Evolutionary conservation across 164 flowering plant species (phyloP).

Genomic region (Cinnamomum chago): DNA sequence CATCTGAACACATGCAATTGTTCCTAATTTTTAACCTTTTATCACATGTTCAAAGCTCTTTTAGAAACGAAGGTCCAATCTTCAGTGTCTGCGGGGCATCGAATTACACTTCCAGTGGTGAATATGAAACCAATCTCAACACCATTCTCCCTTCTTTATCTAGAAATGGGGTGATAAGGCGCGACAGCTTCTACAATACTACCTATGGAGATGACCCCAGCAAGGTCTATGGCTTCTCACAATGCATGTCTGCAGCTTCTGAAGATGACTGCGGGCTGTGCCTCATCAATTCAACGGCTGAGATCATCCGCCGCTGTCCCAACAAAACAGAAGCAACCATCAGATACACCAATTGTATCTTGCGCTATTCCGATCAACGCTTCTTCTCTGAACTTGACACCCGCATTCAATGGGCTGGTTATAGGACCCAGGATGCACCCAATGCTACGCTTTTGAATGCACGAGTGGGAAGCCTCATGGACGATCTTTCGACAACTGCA

Average conservation of each 20-base stretch:
- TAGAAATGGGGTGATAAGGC: conserved; percentile 10
- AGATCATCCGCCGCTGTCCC: conserved; percentile 18
- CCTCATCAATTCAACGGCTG: conserved; percentile 9
- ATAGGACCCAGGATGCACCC: conserved; percentile 12
- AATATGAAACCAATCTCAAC: conserved; percentile 18
- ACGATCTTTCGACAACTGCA: conserved; percentile 12
- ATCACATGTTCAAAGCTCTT: not conserved
- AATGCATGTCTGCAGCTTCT: conserved; percentile 23
- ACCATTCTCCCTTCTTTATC: conserved; percentile 10
- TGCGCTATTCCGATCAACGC: conserved; percentile 21
- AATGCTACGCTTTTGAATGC: conserved; percentile 11
- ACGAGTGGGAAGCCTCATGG: conserved; percentile 12
- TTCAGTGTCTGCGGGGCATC: not conserved
- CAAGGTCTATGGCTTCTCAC: conserved; percentile 23
- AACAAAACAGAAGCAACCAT: conserved; percentile 17
- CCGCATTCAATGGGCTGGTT: not conserved
- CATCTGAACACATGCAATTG: not conserved
- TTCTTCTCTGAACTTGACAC: conserved; percentile 10
- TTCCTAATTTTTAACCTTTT: not conserved
- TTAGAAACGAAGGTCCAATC: not conserved
- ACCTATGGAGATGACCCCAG: conserved; percentile 15
- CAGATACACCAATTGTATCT: conserved; percentile 28
- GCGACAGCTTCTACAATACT: conserved; percentile 8
- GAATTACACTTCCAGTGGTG: conserved; percentile 7
- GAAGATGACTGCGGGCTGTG: conserved; percentile 13